Evolutionary conservation across 2,329 filamentous ascomycete species (phyloP), one percentile per base, ranked within the genome.

Genomic region (Trichoderma harzianum): DNA sequence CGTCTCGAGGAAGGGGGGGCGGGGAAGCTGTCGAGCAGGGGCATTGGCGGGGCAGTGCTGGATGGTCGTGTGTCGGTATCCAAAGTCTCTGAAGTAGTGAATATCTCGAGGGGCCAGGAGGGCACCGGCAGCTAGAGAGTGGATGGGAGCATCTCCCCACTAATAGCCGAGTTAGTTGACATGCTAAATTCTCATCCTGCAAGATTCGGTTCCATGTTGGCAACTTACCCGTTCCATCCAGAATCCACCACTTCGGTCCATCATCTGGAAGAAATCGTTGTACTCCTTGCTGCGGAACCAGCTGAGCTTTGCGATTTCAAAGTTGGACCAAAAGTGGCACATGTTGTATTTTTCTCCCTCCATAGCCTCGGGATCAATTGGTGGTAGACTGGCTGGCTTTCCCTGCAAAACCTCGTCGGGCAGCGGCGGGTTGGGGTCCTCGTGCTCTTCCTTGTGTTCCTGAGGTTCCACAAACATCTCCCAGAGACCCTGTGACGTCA

Each of bases 261-360:
- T 98, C 92, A 97, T 97, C 78, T 98, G 87, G 82, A 99, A 99
- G 82, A 99, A 99, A 76, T 98, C 96, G 77, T 97, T 92, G 80
- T 99, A 99, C 79, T 94, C 93, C 83, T 97, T 95, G 85, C 95
- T 98, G 77, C 96, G 90, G 88, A 98, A 98, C 90, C 94, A 99
- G 83, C 93, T 92, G 73, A 99, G 88, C 72, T 91, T 90, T 16
- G 96, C 96, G 83, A 99, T 99, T 83, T 99, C 96, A 76, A 99
- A 99, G 82, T 99, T 99, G 82, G 94, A 97, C 96, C 96, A 99
- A 86, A 98, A 99, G 85, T 99, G 96, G 81, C 96, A 99, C 96
- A 99, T 99, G 84, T 99, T 99, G 87, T 99, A 99, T 77, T 91
- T 93, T 82, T 99, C 96, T 74, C 94, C 94, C 80, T 98, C 95